Evolutionary conservation across 2,329 filamentous ascomycete genomes (phyloP), one percentile per base, ranked within the genome.

Genomic region (Cephalotrichum gorgonifer): DNA sequence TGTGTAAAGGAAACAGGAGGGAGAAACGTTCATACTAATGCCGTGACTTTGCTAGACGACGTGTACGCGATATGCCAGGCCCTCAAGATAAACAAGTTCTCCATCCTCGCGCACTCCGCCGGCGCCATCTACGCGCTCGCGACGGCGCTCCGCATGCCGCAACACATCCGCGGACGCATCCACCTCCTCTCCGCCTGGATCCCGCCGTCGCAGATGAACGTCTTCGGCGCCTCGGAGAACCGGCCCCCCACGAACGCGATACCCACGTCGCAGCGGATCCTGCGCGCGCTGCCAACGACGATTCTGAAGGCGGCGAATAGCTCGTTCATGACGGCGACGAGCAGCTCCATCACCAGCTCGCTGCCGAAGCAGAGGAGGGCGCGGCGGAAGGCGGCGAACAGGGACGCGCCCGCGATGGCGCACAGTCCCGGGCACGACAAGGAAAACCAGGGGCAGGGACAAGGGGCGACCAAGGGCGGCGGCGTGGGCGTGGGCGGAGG

Each of bases 61-160:
- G 88, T 98, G 14, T 86, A 94, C 52, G 85, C 90, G 47, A 95
- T 98, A 51, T 98, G 93, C 63, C 88, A 95, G 60, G 75, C 86
- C 14, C 75, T 98, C 42, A 90, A 88, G 57, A 94, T 98, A 54
- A 93, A 85, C 11, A 95, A 95, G 56, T 98, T 98, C 62, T 97
- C 91, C 6, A 86, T 98, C 20, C 76, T 98, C 2, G 93, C 93
- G 2, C 93, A 98, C 64, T 97, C 91, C 1, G 93, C 93, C 1
- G 93, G 93, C 15, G 91, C 93, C n/a, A 95, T 98, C 47, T 98
- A 98, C 61, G 93, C 93, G 2, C 77, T 98, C 17, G 93, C 93
- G 0, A 97, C 93, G 0, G 93, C 93, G 0, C 73, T 98, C 42
- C 86, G 93, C 42, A 95, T 98, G 79, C 93, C 93, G 4, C 90